Base-by-base conservation (phyloP, 805 yeast species). In the Nakazawaea ambrosiae region DNA sequence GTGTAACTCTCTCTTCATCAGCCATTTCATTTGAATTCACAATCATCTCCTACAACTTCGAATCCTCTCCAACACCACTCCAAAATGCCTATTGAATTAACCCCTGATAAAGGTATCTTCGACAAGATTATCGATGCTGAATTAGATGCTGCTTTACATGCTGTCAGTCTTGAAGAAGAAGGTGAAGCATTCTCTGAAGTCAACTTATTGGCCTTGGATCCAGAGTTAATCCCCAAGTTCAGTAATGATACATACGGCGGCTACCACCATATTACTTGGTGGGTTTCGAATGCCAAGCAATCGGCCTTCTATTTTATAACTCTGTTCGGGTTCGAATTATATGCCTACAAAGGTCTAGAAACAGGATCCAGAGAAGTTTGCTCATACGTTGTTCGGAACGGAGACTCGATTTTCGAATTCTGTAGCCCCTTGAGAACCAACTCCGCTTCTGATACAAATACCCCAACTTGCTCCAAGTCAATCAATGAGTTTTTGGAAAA, bases 221-320 rank as follows among this genome's bases (percentile, higher is more conserved):
- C 33, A 9, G 12, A 30, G 11, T 48, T 65, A 40, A 22, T 57
- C 6, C 42, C 39, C n/a, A 10, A 20, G 4, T 27, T 34, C 12
- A 5, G 19, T 4, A 6, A 27, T 20, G 23, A 27, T 4, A 15
- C 26, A 17, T 39, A 31, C 34, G 40, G 31, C 4, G 73, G 70
- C n/a, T 83, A 79, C 50, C 78, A 74, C 57, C 80, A 79, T 48
- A 65, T 83, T 3, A 79, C 81, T 11, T 74, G 81, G 66, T 81
- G 78, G 43, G 81, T 79, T 10, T 72, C 85, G n/a, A 82, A 83
- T 45, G 83, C 90, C 18, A 76, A 73, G 42, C 75, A 74, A 43
- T 62, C 75, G 31, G 79, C 94, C 1, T 52, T 58, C 17, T 71
- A 68, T 50, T 73, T 79, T 41, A 65, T 73, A 31, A 49, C 63